Evolutionary conservation across 2,329 filamentous ascomycete species (phyloP).

Genomic region (Xylariaceae sp.): DNA sequence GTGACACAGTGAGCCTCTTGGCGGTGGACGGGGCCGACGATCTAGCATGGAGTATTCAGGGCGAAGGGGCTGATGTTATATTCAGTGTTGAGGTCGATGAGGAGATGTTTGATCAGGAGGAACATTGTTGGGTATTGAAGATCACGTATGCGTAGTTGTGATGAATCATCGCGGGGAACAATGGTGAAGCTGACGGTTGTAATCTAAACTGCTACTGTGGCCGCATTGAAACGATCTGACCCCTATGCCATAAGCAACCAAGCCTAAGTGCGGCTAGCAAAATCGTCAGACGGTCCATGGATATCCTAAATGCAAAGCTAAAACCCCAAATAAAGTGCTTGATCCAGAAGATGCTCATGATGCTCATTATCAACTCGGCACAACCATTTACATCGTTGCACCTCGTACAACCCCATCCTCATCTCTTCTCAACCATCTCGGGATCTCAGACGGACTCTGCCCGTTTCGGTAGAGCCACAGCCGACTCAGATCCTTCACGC

Average conservation of each 20-base stretch:
- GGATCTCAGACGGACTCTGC: slow-evolving; percentile 41
- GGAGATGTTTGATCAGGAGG: background rate
- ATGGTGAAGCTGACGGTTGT: slow-evolving; percentile 16
- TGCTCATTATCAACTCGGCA: too few species aligned
- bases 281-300: too few species aligned
- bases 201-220: too few species aligned
- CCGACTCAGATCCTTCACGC: slow-evolving; percentile 57
- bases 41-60: slow-evolving; percentile 16
- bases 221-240: too few species aligned
- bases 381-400: slow-evolving; percentile 11
- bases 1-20: slow-evolving; percentile 30
- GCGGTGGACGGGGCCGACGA: slow-evolving; percentile 28
- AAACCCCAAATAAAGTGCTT: too few species aligned
- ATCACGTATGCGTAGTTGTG: slow-evolving; percentile 1
- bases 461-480: slow-evolving; percentile 62
- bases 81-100: background rate
- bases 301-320: too few species aligned
- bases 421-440: slow-evolving; percentile 31
- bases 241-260: too few species aligned
- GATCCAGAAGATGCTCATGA: too few species aligned
- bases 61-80: background rate
- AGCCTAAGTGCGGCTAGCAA: too few species aligned
- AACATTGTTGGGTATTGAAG: background rate
- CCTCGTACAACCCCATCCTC: slow-evolving; percentile 33
- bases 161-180: background rate